These are phyloP conservation scores for Mycena galopus DNA, from an alignment of 768 basidiomycete species.

Conservation along the genomic window DNA sequence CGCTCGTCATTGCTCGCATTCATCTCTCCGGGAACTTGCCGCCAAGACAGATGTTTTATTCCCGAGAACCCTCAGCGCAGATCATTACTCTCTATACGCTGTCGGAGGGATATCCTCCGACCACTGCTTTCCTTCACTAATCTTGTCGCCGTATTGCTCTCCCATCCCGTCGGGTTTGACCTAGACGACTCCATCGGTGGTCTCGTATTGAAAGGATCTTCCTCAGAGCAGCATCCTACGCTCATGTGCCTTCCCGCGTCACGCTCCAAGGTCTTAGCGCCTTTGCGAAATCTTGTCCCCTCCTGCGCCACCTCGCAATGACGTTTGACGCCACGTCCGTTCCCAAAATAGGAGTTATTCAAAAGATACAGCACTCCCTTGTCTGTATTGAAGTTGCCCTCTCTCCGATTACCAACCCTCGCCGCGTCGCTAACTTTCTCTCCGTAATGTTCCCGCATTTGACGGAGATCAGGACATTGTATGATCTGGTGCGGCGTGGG, in stretches of 20 bases:
- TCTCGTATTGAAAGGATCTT: neutral
- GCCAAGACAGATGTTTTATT: neutral
- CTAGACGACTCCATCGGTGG: neutral
- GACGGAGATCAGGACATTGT: neutral
- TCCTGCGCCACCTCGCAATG: neutral
- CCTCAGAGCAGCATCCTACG: neutral
- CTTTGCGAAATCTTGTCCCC: neutral
- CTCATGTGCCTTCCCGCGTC: neutral
- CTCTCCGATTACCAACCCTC: neutral
- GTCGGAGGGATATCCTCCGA: neutral
- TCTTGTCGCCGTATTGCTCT: neutral
- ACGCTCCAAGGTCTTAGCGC: neutral
- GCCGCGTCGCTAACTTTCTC: constrained; percentile 6
- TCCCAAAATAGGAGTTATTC: neutral
- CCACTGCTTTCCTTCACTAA: neutral
- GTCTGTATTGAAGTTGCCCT: too few relatives aligned
- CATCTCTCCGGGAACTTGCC: neutral
- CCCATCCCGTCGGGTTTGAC: neutral
- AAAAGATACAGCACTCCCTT: too few relatives aligned
- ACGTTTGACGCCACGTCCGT: constrained; percentile 11
- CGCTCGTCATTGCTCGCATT: neutral
- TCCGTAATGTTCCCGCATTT: neutral
- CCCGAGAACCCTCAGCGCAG: too few relatives aligned
- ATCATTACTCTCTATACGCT: neutral
- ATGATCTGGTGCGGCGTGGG: neutral